Base-by-base conservation (phyloP, 805 yeast species). In the Candida dajiaensis region DNA sequence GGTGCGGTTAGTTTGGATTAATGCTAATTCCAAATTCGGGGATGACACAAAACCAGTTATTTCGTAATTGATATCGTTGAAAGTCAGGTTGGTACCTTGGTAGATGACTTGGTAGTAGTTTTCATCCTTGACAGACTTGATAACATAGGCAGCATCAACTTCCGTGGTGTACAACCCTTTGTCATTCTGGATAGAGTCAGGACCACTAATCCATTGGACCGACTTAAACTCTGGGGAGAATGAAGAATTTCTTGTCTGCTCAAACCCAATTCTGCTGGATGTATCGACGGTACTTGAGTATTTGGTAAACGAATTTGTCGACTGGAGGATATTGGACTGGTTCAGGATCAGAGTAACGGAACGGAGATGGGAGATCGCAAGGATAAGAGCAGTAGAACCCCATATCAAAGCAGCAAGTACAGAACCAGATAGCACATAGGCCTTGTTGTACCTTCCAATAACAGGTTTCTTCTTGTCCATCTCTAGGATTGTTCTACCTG, bases 131-230 rank as follows among this genome's bases (percentile, higher is more conserved):
- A 70, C 69, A 0, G 76, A 83, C 51, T 77, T 80, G 26, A 86
- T 73, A 3, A 76, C 58, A 52, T 83, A 84, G n/a, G 68, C 65
- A 19, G 69, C 68, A 31, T 71, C 61, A 13, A 70, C 71, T 33
- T 68, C 67, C 1, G 77, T 73, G 25, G 85, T 73, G 60, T 76
- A 88, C 8, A 87, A 75, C 6, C 95, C 95, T 48, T 74, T 74
- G 59, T 83, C 90, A 50, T 77, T 65, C 12, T 54, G 51, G 10
- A 66, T 57, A 0, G 83, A 76, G 21, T 70, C 70, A 2, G 79
- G 78, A 16, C 65, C 68, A 11, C 61, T 57, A 40, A 87, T 77
- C 96, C 96, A 88, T 61, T 85, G 92, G 28, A 88, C 69, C 9
- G 74, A 62, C 50, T 77, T 76, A 42, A 57, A 64, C 15, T 67